Percentiles rank a stretch among this genome's conserved stretches.
Evolutionary conservation across 768 basidiomycete species (phyloP).

Genomic region (Boletus tomentosulus): DNA sequence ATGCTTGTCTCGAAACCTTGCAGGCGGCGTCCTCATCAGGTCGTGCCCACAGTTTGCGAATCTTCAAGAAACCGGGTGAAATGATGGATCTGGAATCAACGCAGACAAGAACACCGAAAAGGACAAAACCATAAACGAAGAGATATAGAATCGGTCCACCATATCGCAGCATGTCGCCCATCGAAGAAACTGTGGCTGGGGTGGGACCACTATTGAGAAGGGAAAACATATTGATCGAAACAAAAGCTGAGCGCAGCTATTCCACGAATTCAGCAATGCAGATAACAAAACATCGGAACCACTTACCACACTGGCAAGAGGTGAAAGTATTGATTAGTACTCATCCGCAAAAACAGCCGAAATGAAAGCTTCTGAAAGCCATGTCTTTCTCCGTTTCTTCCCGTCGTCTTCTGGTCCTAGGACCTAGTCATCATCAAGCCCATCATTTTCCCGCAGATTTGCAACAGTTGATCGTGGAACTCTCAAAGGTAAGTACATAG

Average conservation of each 20-base stretch:
- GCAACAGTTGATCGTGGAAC: no score
- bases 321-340: conserved; percentile 54
- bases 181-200: conserved; percentile 41
- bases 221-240: conserved; percentile 77
- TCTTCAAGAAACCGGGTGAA: conserved; percentile 35
- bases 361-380: no score
- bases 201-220: conserved; percentile 60
- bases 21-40: conserved; percentile 11
- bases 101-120: conserved; percentile 64
- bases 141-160: conserved; percentile 78
- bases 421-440: no score
- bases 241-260: conserved; percentile 62
- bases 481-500: no score
- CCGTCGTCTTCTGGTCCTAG: no score
- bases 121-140: conserved; percentile 52
- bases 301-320: conserved; percentile 66
- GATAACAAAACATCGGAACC: not conserved
- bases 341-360: no score
- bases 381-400: no score
- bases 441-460: no score
- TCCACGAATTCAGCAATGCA: not conserved
- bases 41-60: conserved; percentile 11
- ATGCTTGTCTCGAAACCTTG: conserved; percentile 24
- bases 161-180: conserved; percentile 54
- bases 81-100: conserved; percentile 64